Evolutionary conservation across 2,329 filamentous ascomycete species (phyloP).

Genomic region (Colletotrichum sp.): DNA sequence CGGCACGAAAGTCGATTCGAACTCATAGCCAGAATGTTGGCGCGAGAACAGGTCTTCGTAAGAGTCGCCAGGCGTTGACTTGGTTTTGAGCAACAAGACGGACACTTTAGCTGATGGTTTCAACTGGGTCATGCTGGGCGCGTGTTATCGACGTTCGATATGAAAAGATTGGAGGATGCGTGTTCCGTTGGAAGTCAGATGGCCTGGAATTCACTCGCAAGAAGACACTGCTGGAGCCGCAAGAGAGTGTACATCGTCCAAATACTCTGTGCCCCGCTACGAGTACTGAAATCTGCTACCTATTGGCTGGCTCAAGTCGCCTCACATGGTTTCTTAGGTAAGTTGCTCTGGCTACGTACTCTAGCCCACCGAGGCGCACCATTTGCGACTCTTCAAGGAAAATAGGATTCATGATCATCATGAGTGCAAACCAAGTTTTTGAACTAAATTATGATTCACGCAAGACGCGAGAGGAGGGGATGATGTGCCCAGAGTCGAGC

Average conservation of each 20-base stretch:
- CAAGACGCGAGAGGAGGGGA: neutral
- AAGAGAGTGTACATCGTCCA: neutral
- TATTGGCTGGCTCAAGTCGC: neutral
- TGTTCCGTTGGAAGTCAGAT: neutral
- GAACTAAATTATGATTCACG: neutral
- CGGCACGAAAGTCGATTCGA: conserved; percentile 74
- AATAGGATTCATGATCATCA: neutral
- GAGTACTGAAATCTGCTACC: neutral
- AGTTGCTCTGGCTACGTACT: neutral
- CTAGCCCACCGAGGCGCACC: neutral
- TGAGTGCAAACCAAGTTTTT: neutral
- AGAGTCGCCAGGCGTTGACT: conserved; percentile 71
- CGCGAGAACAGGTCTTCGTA: conserved; percentile 72
- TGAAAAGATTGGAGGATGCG: neutral
- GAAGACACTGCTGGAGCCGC: neutral
- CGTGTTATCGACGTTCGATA: neutral
- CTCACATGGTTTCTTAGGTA: conserved; percentile 4
- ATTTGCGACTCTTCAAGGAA: neutral
- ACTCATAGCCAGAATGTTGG: conserved; percentile 45
- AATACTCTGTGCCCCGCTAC: neutral
- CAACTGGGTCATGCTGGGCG: conserved; percentile 8
- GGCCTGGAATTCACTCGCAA: neutral
- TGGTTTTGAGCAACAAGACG: conserved; percentile 79
- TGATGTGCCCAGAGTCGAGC: neutral
- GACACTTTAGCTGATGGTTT: conserved; percentile 42